Evolutionary conservation across 176 grass and related monocot species (phyloP), one percentile per base, ranked within the genome.

Genomic region (bread wheat (Triticum aestivum)): DNA sequence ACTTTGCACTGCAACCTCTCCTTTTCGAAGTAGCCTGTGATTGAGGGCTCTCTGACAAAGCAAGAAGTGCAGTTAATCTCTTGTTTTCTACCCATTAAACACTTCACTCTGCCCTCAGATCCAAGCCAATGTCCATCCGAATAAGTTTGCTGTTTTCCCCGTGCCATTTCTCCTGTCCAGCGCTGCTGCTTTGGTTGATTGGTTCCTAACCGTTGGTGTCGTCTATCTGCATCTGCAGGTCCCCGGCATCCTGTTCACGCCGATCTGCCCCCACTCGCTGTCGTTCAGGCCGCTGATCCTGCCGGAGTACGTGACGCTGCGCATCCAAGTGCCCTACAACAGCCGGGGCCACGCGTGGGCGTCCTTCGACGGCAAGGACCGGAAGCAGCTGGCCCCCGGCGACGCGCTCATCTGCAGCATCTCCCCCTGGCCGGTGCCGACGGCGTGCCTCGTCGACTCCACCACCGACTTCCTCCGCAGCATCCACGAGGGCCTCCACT

Each of bases 401-500:
- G 97, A 99, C 4, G 92, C 97, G 8, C 89, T 99, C 73, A 97
- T 99, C 90, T 94, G 94, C 84, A 99, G 97, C 68, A 94, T 99
- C 61, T 90, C 97, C 12, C 89, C 90, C 3, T 99, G 97, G 94
- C 92, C 97, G 0, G 97, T 99, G 38, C 97, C 97, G 1, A 99
- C 97, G 7, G 92, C 94, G 24, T 99, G 92, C 82, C 83, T 92
- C 21, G 84, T 91, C 11, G 97, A 99, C 77, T 99, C 97, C 1
- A 99, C 97, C 1, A 94, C 92, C 2, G 89, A 94, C 74, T 97
- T 97, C 73, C 80, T 97, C 26, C 88, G 92, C 41, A 97, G 94
- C 87, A 99, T 99, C 86, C 90, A 99, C 2, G 97, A 99, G 78
- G 97, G 97, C n/a, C 94, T 97, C 65, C 94, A 97, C 86, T 94